Evolutionary conservation across 2,329 filamentous ascomycete genomes (phyloP).

Genomic region (Phoma sp.): DNA sequence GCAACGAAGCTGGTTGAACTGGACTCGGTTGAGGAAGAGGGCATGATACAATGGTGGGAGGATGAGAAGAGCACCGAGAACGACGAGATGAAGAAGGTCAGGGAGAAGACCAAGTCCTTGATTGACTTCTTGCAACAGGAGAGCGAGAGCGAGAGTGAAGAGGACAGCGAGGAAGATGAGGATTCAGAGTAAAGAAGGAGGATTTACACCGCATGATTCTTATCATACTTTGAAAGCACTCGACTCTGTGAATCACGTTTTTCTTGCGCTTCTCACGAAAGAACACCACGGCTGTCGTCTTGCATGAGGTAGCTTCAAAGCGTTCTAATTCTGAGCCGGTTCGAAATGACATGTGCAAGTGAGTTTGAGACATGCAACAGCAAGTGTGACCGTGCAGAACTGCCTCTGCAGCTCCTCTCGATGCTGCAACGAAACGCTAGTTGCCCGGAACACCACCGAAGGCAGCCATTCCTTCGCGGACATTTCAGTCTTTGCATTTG

Average conservation of each 20-base stretch:
- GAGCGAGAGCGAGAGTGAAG: constrained; percentile 70
- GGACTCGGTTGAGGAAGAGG: constrained; percentile 88
- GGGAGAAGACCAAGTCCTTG: constrained; percentile 75
- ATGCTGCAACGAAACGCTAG: background rate
- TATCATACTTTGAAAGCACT: background rate
- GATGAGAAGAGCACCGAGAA: constrained; percentile 72
- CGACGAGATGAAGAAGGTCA: constrained; percentile 73
- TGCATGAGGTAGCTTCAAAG: too few relatives aligned
- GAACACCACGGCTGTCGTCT: too few relatives aligned
- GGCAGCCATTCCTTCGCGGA: background rate
- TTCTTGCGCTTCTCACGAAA: too few relatives aligned
- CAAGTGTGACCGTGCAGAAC: background rate
- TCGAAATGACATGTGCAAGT: background rate
- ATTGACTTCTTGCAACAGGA: constrained; percentile 83
- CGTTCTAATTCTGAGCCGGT: too few relatives aligned
- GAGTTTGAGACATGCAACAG: background rate
- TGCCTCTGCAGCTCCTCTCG: background rate
- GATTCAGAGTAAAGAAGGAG: constrained; percentile 38
- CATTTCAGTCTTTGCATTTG: background rate
- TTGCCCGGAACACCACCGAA: background rate
- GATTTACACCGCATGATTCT: background rate
- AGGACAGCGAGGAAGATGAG: constrained; percentile 62
- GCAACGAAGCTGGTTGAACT: constrained; percentile 84
- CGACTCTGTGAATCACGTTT: too few relatives aligned
- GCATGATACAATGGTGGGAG: constrained; percentile 86